These are phyloP conservation scores for Coemansia guatemalensis DNA, from an alignment of 192 early-diverging fungal species.

Conservation along the genomic window DNA sequence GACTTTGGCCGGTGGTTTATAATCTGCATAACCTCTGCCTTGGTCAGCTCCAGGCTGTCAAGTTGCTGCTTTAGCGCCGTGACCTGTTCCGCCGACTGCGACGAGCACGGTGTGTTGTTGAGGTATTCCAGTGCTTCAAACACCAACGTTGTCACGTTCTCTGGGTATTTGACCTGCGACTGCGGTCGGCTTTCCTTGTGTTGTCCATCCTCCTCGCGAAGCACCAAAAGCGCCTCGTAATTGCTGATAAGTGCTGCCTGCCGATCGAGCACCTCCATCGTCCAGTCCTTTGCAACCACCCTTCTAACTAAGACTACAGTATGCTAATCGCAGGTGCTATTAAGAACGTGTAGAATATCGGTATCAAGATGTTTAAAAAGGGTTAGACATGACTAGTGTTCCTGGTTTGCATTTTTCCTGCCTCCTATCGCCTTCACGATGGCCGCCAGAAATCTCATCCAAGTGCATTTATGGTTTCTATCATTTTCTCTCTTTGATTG, in stretches of 20 bases:
- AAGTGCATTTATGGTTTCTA: neutral
- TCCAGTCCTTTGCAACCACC: neutral
- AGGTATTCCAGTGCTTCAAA: slow-evolving; percentile 62
- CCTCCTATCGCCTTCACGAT: neutral
- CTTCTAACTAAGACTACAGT: neutral
- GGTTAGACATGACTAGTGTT: no score
- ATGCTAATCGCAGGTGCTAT: neutral
- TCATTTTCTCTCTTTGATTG: no score
- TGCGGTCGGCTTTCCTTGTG: slow-evolving; percentile 32
- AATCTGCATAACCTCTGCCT: slow-evolving; percentile 74
- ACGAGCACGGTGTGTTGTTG: slow-evolving; percentile 57
- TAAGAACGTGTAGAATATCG: neutral
- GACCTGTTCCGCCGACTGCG: slow-evolving; percentile 60
- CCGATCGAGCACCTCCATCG: slow-evolving; percentile 64
- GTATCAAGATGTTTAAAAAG: no score
- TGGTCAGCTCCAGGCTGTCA: slow-evolving; percentile 57
- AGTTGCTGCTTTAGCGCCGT: slow-evolving; percentile 49
- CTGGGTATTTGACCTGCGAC: slow-evolving; percentile 53
- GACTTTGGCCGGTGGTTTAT: slow-evolving; percentile 68
- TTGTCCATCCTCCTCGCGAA: slow-evolving; percentile 57
- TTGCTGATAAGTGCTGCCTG: slow-evolving; percentile 65
- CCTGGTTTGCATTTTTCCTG: neutral
- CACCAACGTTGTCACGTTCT: slow-evolving; percentile 64
- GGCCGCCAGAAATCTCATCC: neutral
- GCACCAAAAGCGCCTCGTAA: slow-evolving; percentile 65